Conservation (phyloP, 176 grass and related monocot species). For the Aegilops sharonensis region DNA sequence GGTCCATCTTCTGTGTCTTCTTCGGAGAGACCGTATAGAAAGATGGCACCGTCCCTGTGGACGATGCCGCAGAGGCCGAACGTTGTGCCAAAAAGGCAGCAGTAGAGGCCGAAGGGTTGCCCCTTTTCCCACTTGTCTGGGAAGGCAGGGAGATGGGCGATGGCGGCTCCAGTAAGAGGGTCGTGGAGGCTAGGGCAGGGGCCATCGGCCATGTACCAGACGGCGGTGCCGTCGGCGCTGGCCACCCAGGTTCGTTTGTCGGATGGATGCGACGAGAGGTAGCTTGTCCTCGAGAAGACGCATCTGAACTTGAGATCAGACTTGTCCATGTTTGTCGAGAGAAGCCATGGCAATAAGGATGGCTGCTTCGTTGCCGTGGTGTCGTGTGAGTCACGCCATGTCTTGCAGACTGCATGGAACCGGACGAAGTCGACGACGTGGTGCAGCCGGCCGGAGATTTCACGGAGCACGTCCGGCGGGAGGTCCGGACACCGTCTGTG, state of each 20-base stretch:
- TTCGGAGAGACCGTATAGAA: not conserved
- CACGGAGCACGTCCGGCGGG: not conserved
- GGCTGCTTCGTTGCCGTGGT: not conserved
- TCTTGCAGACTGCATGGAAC: not conserved
- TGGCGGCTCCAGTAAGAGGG: not conserved
- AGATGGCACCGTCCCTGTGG: not conserved
- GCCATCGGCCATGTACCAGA: not conserved
- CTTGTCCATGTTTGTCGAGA: not conserved
- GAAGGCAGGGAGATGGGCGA: not conserved
- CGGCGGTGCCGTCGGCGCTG: not conserved
- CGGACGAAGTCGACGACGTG: not conserved
- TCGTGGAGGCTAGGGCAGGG: not conserved
- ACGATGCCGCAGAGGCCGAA: not conserved
- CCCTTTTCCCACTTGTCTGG: not conserved
- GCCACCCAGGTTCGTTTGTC: not conserved
- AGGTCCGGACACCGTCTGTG: not conserved
- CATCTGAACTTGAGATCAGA: not conserved
- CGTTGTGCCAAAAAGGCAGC: no score
- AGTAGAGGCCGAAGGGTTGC: no score
- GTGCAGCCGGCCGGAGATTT: not conserved
- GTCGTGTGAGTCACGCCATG: not conserved
- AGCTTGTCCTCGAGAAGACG: not conserved
- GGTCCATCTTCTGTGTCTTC: no score
- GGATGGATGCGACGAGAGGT: not conserved
- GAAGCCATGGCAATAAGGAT: not conserved